Percentiles rank a stretch among this genome's conserved stretches.
phyloP scores from a whole-genome alignment of 208 protist species.

The Angomonas desouzai region DNA sequence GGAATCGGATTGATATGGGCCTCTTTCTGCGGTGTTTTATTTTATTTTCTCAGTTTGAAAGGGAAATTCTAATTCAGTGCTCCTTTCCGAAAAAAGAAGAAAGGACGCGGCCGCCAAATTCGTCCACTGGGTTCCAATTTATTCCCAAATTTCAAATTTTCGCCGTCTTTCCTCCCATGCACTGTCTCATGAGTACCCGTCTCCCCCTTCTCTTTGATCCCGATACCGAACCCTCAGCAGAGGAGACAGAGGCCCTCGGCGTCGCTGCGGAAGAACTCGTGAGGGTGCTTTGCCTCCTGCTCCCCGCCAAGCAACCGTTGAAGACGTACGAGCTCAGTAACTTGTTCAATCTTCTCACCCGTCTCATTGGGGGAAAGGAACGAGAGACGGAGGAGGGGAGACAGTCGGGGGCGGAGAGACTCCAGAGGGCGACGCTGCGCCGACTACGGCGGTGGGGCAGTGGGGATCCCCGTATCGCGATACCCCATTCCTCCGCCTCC shows the following conservation, averaged over 20 bases:
- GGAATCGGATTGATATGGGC: not conserved
- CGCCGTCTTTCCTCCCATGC: not conserved
- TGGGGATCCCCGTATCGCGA: not conserved
- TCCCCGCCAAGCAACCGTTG: not conserved
- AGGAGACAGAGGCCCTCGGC: not conserved
- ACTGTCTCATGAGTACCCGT: not conserved
- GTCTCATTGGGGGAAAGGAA: not conserved
- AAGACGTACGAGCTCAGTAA: slow-evolving; percentile 1
- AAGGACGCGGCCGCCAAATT: not conserved
- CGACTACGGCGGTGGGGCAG: not conserved
- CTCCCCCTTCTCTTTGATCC: not conserved
- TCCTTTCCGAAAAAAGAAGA: not conserved
- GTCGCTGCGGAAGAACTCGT: not conserved
- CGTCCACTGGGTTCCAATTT: not conserved
- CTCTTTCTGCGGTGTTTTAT: not conserved
- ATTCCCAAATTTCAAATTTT: not conserved
- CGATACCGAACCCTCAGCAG: not conserved
- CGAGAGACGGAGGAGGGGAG: not conserved
- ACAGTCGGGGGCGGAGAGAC: not conserved
- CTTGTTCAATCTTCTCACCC: not conserved
- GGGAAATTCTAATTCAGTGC: not conserved
- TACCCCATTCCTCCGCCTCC: not conserved
- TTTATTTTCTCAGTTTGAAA: not conserved
- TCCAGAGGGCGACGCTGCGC: not conserved
- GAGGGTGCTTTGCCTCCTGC: not conserved